These are phyloP conservation scores for Lachnellula occidentalis DNA, from an alignment of 2,329 filamentous ascomycete genomes.

Conservation along the genomic window DNA sequence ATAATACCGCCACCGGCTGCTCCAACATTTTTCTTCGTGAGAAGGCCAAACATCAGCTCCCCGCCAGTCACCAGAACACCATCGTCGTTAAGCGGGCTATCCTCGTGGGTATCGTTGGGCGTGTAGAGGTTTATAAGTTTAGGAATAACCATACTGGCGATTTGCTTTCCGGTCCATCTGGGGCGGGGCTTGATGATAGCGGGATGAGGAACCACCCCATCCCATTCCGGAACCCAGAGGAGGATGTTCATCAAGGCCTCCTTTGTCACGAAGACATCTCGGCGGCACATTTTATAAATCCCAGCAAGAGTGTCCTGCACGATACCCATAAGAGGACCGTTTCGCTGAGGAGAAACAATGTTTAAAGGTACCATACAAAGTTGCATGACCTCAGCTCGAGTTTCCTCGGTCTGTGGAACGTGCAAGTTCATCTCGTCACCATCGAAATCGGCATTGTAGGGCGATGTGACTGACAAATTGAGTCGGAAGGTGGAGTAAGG, in stretches of 20 bases:
- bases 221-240: constrained; percentile 96
- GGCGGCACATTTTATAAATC: constrained; percentile 93
- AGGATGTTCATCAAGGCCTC: constrained; percentile 76
- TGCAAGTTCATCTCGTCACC: constrained; percentile 99
- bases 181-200: constrained; percentile 78
- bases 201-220: constrained; percentile 90
- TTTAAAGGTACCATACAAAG: constrained; percentile 98
- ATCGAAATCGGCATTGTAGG: constrained; percentile 98
- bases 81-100: constrained; percentile 65
- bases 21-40: constrained; percentile 92
- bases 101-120: constrained; percentile 53
- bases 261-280: constrained; percentile 94
- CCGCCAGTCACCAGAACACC: constrained; percentile 80
- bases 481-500: constrained; percentile 94
- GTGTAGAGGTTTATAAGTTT: constrained; percentile 74
- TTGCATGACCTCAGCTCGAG: constrained; percentile 91
- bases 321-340: constrained; percentile 98
- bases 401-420: constrained; percentile 96
- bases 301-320: constrained; percentile 96
- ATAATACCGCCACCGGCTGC: constrained; percentile 86
- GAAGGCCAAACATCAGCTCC: constrained; percentile 81
- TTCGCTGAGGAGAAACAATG: constrained; percentile 96
- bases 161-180: constrained; percentile 94
- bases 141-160: constrained; percentile 88
- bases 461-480: constrained; percentile 96